phyloP scores from a whole-genome alignment of 73 alveolate genomes.

The Breviolum minutum region DNA sequence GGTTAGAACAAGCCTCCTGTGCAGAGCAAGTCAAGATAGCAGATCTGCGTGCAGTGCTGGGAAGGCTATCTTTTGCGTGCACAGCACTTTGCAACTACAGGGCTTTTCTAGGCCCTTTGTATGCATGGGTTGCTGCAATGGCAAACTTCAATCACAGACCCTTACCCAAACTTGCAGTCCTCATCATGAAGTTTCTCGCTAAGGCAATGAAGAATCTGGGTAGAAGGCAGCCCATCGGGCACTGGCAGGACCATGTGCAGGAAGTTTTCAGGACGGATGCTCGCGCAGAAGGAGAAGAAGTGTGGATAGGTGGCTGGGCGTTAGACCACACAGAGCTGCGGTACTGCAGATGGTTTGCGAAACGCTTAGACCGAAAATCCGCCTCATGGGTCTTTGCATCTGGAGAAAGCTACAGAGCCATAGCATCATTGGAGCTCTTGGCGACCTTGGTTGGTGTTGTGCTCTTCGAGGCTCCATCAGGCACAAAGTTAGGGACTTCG shows the following conservation, averaged over 20 bases:
- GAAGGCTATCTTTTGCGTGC: constrained; percentile 1
- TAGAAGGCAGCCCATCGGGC: background rate
- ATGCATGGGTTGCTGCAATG: constrained; percentile 29
- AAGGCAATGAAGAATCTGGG: background rate
- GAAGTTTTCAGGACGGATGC: constrained; percentile 48
- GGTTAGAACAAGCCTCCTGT: background rate
- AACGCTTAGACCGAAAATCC: background rate
- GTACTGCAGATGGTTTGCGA: constrained; percentile 39
- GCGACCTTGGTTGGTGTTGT: constrained; percentile 32
- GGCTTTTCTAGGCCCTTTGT: constrained; percentile 32
- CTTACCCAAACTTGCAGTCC: background rate
- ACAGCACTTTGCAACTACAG: background rate
- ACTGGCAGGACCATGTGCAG: background rate
- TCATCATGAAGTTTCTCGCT: background rate
- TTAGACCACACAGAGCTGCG: background rate
- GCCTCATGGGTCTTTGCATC: background rate
- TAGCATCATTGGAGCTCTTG: constrained; percentile 36
- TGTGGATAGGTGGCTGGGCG: constrained; percentile 49
- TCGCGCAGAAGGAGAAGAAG: constrained; percentile 7
- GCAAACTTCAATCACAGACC: too few relatives aligned
- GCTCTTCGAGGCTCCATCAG: background rate
- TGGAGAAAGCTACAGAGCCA: constrained; percentile 9
- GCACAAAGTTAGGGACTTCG: background rate
- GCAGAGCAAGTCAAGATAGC: background rate
- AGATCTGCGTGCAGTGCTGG: background rate